Evolutionary conservation across 2,329 filamentous ascomycete species (phyloP), one percentile per base, ranked within the genome.

Genomic region (Taxawa tesnikishii): DNA sequence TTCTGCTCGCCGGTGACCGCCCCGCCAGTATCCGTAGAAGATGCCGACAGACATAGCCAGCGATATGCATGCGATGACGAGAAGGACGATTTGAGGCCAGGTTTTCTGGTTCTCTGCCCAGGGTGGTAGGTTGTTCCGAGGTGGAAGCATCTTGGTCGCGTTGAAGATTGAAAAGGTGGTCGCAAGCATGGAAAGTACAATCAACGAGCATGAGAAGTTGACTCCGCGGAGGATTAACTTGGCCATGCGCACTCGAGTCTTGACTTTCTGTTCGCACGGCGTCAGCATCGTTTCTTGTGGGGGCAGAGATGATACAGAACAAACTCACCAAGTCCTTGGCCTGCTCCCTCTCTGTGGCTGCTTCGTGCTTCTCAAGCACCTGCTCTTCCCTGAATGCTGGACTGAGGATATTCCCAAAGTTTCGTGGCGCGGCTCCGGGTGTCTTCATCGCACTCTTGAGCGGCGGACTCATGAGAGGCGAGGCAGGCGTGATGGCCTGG

Each of bases 171-270:
- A 65, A 50, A 98, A 83, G 3, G 83, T 84, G n/a, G 83, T 73
- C 10, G 81, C 77, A 33, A 98, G 65, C 73, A 98, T 88, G 40
- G 85, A 69, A 36, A 98, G 71, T 43, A 98, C 83, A 53, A 98
- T 94, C 38, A 96, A 69, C 56, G 83, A 88, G 67, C 90, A 98
- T 58, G 83, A 85, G 59, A 98, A 96, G 68, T 88, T 94, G 61
- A 96, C 82, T 35, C 84, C 80, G 43, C 90, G 80, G n/a, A 98
- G 76, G 40, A 93, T 74, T 47, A 96, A 79, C 65, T 98, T 98
- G 45, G 88, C 90, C 58, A 96, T 69, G 28, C 90, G 77, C 19
- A 96, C 87, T 44, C 84, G 75, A 21, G 79, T 79, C 64, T 94
- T 96, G 56, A 93, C 74, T 79, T 82, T 92, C 88, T 94, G 52